A percentile compares a stretch with the other conserved stretches of the same genome.
These are phyloP conservation scores for Cubamyces sp. DNA, from an alignment of 768 basidiomycete genomes.

Conservation along the genomic window DNA sequence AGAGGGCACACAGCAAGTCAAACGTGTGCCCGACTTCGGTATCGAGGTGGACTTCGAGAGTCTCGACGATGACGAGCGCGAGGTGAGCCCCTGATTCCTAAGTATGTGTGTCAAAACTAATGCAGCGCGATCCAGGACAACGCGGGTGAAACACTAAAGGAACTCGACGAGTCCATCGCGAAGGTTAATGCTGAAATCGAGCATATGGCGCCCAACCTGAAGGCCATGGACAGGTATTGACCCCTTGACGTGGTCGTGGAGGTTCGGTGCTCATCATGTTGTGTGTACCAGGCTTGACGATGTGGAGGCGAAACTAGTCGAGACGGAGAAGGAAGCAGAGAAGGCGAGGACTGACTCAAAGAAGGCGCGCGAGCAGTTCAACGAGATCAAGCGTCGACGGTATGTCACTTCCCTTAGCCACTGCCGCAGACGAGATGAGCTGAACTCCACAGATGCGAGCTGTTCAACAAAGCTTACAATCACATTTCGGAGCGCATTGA, in stretches of 20 bases:
- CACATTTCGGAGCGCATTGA: slow-evolving; percentile 97
- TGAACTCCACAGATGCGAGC: slow-evolving; percentile 55
- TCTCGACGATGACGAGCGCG: slow-evolving; percentile 75
- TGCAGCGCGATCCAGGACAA: slow-evolving; percentile 48
- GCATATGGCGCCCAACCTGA: slow-evolving; percentile 94
- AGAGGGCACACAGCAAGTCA: slow-evolving; percentile 74
- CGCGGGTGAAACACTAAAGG: slow-evolving; percentile 62
- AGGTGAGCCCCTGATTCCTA: slow-evolving; percentile 43
- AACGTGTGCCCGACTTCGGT: slow-evolving; percentile 78
- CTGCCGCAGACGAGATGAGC: not conserved
- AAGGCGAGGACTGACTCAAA: slow-evolving; percentile 90
- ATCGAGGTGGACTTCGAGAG: slow-evolving; percentile 85
- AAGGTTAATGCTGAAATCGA: slow-evolving; percentile 84
- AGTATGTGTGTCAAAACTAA: not conserved
- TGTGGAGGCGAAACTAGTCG: slow-evolving; percentile 80
- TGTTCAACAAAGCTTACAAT: slow-evolving; percentile 95
- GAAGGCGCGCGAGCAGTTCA: slow-evolving; percentile 88
- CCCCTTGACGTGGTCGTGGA: not conserved
- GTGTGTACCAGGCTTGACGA: slow-evolving; percentile 66
- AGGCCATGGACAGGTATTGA: slow-evolving; percentile 83
- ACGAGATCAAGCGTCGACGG: slow-evolving; percentile 83
- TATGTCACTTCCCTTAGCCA: slow-evolving; percentile 31
- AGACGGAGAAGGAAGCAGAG: slow-evolving; percentile 92
- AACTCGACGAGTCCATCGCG: slow-evolving; percentile 72
- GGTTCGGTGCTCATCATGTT: not conserved